These are phyloP conservation scores for Boechera stricta DNA, from an alignment of 345 rosid genomes.

Conservation along the genomic window DNA sequence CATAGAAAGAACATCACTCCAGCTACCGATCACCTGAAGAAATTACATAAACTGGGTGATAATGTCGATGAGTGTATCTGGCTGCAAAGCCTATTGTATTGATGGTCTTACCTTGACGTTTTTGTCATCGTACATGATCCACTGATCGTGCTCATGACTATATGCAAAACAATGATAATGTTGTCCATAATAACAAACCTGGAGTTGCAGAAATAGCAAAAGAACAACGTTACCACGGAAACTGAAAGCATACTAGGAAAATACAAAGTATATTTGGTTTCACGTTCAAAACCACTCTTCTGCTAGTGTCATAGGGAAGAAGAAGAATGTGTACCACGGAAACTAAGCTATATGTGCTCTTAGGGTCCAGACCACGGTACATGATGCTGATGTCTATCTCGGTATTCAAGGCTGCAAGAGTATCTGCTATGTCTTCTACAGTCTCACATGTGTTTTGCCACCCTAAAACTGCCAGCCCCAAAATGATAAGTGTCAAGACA, in stretches of 20 bases:
- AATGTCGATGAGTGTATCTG: background rate
- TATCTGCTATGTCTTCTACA: slow-evolving; percentile 82
- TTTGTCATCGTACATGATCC: slow-evolving; percentile 98
- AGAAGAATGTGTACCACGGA: slow-evolving; percentile 70
- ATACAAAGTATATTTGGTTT: background rate
- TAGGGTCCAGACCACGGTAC: slow-evolving; percentile 81
- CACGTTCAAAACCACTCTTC: background rate
- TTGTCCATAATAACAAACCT: slow-evolving; percentile 99
- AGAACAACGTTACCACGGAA: slow-evolving; percentile 6
- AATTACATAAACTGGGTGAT: slow-evolving; percentile 30
- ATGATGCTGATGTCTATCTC: slow-evolving; percentile 87
- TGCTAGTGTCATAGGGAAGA: slow-evolving; percentile 12
- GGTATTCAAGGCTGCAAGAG: slow-evolving; percentile 72
- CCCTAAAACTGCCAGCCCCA: slow-evolving; percentile 77
- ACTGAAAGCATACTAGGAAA: background rate
- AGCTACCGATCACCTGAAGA: slow-evolving; percentile 79
- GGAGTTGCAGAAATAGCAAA: slow-evolving; percentile 37
- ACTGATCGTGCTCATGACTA: slow-evolving; percentile 65
- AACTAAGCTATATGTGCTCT: slow-evolving; percentile 66
- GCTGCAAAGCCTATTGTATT: background rate
- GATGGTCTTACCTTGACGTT: slow-evolving; percentile 74
- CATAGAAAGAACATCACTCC: slow-evolving; percentile 81
- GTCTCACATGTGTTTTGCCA: slow-evolving; percentile 96
- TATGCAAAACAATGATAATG: slow-evolving; percentile 98
- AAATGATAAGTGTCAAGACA: slow-evolving; percentile 1